Percentiles rank a stretch among this genome's conserved stretches.
Evolutionary conservation across 805 yeast genomes (phyloP).

Genomic region (Zygosaccharomyces siamensis): DNA sequence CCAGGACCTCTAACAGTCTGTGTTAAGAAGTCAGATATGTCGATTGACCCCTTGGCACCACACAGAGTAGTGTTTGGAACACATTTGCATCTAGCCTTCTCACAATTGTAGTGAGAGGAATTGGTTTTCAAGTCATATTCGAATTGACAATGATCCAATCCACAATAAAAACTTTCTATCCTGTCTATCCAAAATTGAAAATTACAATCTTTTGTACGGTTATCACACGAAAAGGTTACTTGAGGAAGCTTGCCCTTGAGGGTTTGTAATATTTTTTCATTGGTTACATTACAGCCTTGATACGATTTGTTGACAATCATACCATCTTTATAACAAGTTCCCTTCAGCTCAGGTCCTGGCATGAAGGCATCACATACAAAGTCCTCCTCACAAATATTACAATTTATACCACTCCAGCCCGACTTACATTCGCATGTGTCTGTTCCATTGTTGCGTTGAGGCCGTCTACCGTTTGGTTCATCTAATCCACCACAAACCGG

Average conservation of each 20-base stretch:
- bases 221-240: constrained; percentile 86
- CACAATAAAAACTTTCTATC: constrained; percentile 86
- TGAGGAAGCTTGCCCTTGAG: constrained; percentile 80
- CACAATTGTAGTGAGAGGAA: constrained; percentile 72
- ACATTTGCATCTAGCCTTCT: constrained; percentile 77
- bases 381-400: constrained; percentile 77
- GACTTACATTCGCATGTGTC: constrained; percentile 61
- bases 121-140: constrained; percentile 58
- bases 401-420: constrained; percentile 95
- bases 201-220: constrained; percentile 59
- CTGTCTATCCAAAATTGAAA: constrained; percentile 97
- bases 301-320: constrained; percentile 72
- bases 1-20: constrained; percentile 94
- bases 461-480: constrained; percentile 56
- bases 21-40: constrained; percentile 84
- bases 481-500: constrained; percentile 83
- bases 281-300: constrained; percentile 94
- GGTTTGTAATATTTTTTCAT: constrained; percentile 74
- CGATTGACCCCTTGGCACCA: constrained; percentile 91
- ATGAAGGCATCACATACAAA: constrained; percentile 76
- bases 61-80: constrained; percentile 90
- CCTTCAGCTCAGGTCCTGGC: constrained; percentile 72
- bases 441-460: constrained; percentile 50
- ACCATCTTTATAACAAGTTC: constrained; percentile 87
- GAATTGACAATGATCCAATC: constrained; percentile 65